These are phyloP conservation scores for Nicotiana noctiflora DNA, from an alignment of 257 asterid genomes.

Conservation along the genomic window DNA sequence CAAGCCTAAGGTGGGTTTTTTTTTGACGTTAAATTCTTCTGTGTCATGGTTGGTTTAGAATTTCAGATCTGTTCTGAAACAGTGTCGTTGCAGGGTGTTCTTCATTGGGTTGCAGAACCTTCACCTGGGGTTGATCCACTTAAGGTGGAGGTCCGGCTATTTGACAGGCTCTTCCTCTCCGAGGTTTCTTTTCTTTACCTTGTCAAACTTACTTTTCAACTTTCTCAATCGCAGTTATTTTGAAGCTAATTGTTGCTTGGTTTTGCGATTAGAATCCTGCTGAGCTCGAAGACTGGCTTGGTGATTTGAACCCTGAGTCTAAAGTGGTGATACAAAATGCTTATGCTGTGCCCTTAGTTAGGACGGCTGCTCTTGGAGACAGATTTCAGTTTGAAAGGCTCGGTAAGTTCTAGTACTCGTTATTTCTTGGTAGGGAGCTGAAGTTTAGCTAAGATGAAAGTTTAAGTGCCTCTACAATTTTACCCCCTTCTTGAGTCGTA, in stretches of 20 bases:
- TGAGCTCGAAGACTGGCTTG: conserved; percentile 82
- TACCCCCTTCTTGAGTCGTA: neutral
- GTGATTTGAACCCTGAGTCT: conserved; percentile 70
- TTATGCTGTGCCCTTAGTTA: conserved; percentile 59
- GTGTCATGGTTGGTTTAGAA: neutral
- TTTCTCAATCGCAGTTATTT: neutral
- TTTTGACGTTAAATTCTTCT: neutral
- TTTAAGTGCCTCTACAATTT: neutral
- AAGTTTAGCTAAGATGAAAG: neutral
- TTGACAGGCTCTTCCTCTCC: conserved; percentile 70
- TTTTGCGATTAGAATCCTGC: conserved; percentile 58
- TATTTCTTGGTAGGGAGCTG: neutral
- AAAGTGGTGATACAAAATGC: conserved; percentile 57
- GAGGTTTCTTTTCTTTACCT: conserved; percentile 50
- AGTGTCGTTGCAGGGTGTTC: conserved; percentile 60
- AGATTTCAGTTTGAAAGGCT: conserved; percentile 89
- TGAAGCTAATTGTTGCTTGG: conserved; percentile 8
- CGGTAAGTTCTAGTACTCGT: conserved; percentile 38
- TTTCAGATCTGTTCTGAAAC: neutral
- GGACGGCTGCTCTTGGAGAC: conserved; percentile 62
- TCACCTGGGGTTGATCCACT: conserved; percentile 66
- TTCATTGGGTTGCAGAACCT: conserved; percentile 91
- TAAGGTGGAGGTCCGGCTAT: conserved; percentile 76
- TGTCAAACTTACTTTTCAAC: neutral
- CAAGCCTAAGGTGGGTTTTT: conserved; percentile 71